Conservation (phyloP, 2,329 filamentous ascomycete species). For the Colletotrichum musicola region DNA sequence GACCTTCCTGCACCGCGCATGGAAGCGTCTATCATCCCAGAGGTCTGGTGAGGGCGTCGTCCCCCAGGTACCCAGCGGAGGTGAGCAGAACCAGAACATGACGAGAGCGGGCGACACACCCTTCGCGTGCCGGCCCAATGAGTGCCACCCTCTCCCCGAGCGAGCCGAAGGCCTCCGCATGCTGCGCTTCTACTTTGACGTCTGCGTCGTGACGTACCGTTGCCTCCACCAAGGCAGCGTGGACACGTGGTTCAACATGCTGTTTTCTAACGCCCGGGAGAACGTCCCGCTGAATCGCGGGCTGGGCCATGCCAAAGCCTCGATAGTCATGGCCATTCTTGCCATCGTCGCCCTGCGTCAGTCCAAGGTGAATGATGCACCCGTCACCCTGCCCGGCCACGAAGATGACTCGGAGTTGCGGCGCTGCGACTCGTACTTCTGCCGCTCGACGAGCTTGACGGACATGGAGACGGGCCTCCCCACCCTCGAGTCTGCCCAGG, state of each 20-base stretch:
- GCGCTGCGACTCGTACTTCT: conserved; percentile 45
- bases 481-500: conserved; percentile 68
- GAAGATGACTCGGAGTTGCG: conserved; percentile 32
- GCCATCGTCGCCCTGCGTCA: conserved; percentile 61
- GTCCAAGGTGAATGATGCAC: conserved; percentile 48
- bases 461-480: conserved; percentile 65
- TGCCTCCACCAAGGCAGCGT: conserved; percentile 67
- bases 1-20: conserved; percentile 67
- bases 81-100: conserved; percentile 44
- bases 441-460: conserved; percentile 44
- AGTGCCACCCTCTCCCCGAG: conserved; percentile 40
- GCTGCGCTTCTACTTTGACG: conserved; percentile 66
- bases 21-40: conserved; percentile 56
- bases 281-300: conserved; percentile 51
- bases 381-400: background rate
- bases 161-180: conserved; percentile 40
- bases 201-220: conserved; percentile 69
- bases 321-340: conserved; percentile 61
- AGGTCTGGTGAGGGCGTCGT: conserved; percentile 43
- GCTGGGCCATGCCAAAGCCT: conserved; percentile 59
- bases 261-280: conserved; percentile 52
- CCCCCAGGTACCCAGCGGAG: conserved; percentile 36
- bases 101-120: conserved; percentile 47
- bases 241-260: conserved; percentile 58
- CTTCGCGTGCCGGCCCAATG: conserved; percentile 40